Evolutionary conservation across 495 filamentous ascomycete species (phyloP).

Genomic region (Xylaria curta): DNA sequence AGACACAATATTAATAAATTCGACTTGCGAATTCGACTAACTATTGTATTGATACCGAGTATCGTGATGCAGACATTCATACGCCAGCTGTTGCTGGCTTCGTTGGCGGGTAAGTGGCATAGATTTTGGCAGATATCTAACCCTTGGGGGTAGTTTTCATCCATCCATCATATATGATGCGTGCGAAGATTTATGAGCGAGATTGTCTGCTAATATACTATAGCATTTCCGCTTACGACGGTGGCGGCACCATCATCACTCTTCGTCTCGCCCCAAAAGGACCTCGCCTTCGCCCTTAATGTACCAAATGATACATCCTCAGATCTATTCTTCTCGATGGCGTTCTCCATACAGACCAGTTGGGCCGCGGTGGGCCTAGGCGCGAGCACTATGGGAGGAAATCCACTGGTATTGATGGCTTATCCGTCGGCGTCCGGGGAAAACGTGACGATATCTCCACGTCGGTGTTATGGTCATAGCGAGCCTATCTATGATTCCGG

Average conservation of each 20-base stretch:
- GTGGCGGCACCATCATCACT: constrained; percentile 36
- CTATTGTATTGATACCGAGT: not conserved
- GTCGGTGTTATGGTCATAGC: constrained; percentile 49
- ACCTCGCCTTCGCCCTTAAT: constrained; percentile 55
- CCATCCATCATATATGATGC: not conserved
- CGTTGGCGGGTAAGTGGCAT: constrained; percentile 20
- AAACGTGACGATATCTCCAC: constrained; percentile 58
- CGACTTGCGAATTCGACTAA: not conserved
- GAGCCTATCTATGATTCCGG: constrained; percentile 55
- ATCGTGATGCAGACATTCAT: constrained; percentile 32
- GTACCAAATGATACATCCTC: constrained; percentile 44
- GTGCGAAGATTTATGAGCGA: not conserved
- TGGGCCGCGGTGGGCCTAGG: constrained; percentile 63
- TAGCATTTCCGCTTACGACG: constrained; percentile 27
- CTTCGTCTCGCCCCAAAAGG: constrained; percentile 44
- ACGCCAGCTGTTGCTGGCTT: constrained; percentile 33
- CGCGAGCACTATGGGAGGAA: constrained; percentile 52
- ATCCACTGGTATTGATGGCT: constrained; percentile 56
- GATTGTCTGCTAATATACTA: constrained; percentile 13
- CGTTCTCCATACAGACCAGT: constrained; percentile 45
- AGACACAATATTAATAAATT: not conserved
- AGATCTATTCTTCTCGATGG: constrained; percentile 58
- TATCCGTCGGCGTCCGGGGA: constrained; percentile 53
- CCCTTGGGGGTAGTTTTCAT: not conserved
- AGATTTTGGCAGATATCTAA: not conserved